A percentile compares a stretch with the other conserved stretches of the same genome.
Conservation (phyloP, 495 filamentous ascomycete genomes). For the Copromyces sp. region DNA sequence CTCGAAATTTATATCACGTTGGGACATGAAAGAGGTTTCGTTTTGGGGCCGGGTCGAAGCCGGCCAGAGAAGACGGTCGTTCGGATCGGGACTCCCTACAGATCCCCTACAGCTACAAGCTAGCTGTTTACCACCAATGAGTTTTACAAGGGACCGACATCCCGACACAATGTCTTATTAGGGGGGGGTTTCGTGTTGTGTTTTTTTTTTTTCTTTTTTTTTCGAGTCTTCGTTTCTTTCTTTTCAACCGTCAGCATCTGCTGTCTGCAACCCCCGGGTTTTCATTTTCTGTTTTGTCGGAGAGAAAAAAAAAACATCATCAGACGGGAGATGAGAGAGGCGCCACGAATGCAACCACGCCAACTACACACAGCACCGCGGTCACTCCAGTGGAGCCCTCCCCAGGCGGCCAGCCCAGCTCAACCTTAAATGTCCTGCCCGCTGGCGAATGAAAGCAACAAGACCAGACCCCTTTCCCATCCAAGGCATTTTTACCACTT, state of each 20-base stretch:
- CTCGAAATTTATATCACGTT: background rate
- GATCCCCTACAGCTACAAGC: background rate
- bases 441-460: background rate
- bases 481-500: background rate
- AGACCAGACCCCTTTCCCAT: background rate
- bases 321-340: background rate
- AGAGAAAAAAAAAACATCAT: background rate
- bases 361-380: background rate
- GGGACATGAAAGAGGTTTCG: background rate
- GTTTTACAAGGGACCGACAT: constrained; percentile 18
- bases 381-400: background rate
- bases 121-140: constrained; percentile 1
- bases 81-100: background rate
- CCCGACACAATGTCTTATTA: constrained; percentile 24
- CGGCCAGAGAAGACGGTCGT: background rate
- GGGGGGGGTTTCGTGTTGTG: background rate
- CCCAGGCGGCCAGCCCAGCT: background rate
- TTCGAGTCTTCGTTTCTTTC: background rate
- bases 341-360: background rate
- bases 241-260: background rate
- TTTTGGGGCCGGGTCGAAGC: constrained; percentile 1
- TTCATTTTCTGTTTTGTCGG: background rate
- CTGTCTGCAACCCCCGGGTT: background rate
- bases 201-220: background rate
- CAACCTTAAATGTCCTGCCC: background rate